Percentiles rank a stretch among this genome's conserved stretches.
Conservation (phyloP, 257 asterid species). For the Fraxinus excelsior region DNA sequence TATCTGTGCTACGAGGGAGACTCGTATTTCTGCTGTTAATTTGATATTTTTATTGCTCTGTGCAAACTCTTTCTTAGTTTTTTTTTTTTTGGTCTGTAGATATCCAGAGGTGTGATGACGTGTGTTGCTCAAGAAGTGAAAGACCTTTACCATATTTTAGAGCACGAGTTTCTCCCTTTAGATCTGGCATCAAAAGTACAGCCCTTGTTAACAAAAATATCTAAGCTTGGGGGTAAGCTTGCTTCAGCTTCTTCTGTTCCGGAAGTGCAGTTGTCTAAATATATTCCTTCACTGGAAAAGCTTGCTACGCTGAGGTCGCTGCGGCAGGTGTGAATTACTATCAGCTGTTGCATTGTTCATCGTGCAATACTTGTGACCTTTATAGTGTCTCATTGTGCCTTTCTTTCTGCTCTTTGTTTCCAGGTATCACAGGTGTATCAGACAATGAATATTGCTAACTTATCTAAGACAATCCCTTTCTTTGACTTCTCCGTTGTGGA, state of each 20-base stretch:
- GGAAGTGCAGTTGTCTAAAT: conserved; percentile 63
- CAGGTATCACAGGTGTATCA: conserved; percentile 92
- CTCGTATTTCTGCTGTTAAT: not conserved
- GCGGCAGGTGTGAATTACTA: conserved; percentile 58
- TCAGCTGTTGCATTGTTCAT: not conserved
- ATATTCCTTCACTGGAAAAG: conserved; percentile 74
- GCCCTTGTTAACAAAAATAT: conserved; percentile 61
- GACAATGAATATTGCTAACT: conserved; percentile 64
- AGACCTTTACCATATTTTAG: conserved; percentile 70
- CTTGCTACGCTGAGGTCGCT: conserved; percentile 84
- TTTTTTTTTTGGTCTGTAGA: conserved; percentile 37
- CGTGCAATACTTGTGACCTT: not conserved
- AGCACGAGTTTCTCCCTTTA: conserved; percentile 68
- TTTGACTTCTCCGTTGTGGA: conserved; percentile 71
- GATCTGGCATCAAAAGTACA: conserved; percentile 76
- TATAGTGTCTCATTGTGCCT: not conserved
- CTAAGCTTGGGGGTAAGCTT: conserved; percentile 78
- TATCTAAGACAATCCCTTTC: conserved; percentile 73
- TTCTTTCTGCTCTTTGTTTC: conserved; percentile 19
- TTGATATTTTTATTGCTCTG: not conserved
- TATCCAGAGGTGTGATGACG: conserved; percentile 83
- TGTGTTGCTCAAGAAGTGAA: conserved; percentile 90
- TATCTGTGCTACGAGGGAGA: not conserved
- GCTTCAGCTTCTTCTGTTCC: conserved; percentile 76
- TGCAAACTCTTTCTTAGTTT: not conserved